phyloP scores from a whole-genome alignment of 306 rosid species.

The Castanea mollissima region DNA sequence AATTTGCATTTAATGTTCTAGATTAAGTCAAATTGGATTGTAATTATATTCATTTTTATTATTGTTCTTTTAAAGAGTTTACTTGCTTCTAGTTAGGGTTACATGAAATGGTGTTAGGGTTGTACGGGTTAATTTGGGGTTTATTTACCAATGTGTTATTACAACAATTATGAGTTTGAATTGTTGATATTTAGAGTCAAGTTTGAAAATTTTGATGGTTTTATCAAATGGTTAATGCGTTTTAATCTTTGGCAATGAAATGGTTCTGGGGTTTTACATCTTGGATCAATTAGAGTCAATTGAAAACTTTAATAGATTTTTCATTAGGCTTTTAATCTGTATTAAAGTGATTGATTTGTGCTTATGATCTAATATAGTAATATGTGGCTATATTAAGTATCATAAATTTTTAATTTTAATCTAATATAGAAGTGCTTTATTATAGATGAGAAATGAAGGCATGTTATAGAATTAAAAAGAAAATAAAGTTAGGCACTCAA shows the following conservation, averaged over 20 bases:
- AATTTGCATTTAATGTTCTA: neutral
- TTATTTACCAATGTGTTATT: slow-evolving; percentile 11
- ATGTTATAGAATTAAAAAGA: neutral
- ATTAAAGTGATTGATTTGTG: neutral
- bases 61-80: neutral
- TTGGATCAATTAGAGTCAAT: neutral
- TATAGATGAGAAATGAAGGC: neutral
- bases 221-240: neutral
- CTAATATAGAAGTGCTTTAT: no score
- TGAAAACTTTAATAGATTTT: neutral
- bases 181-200: slow-evolving; percentile 10
- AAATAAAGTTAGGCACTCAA: neutral
- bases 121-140: slow-evolving; percentile 27
- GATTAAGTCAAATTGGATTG: neutral
- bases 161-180: neutral
- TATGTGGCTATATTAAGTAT: neutral
- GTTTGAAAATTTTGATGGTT: neutral
- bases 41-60: neutral
- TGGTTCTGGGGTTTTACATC: slow-evolving; percentile 15
- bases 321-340: neutral
- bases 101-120: neutral
- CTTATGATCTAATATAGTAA: neutral
- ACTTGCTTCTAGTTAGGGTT: neutral
- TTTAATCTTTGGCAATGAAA: neutral
- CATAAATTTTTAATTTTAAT: no score